These are phyloP conservation scores for Rhexocercosporidium sp. DNA, from an alignment of 2,329 filamentous ascomycete genomes.

Conservation along the genomic window DNA sequence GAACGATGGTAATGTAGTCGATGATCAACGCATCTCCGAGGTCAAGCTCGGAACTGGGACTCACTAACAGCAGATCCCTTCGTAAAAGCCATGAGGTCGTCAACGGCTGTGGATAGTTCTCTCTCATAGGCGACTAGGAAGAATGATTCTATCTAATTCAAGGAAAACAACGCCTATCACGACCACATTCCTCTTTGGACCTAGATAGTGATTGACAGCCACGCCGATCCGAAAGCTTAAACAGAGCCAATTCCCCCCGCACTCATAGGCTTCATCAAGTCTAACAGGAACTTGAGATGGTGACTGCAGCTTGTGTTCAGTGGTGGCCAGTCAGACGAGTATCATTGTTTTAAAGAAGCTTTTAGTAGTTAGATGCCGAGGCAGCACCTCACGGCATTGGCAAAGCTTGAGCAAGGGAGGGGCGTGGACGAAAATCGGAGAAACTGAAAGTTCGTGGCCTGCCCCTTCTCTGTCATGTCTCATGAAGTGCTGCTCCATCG, in stretches of 20 bases:
- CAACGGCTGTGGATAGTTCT: not conserved
- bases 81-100: not conserved
- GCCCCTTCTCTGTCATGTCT: too few species aligned
- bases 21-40: not conserved
- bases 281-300: not conserved
- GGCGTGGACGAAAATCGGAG: not conserved
- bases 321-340: not conserved
- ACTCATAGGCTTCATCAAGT: not conserved
- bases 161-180: not conserved
- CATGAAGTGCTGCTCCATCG: not conserved
- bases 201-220: constrained; percentile 2
- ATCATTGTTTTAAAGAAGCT: not conserved
- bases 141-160: not conserved
- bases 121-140: constrained; percentile 2
- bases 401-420: not conserved
- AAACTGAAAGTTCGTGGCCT: too few species aligned
- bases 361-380: not conserved
- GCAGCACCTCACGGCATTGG: not conserved
- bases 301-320: not conserved
- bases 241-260: not conserved
- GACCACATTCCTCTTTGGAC: constrained; percentile 14
- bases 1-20: not conserved
- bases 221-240: constrained; percentile 6
- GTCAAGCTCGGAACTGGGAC: not conserved
- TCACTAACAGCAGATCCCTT: not conserved